Evolutionary conservation across 129 eudicot species (phyloP).

Genomic region (Helianthus annuus): DNA sequence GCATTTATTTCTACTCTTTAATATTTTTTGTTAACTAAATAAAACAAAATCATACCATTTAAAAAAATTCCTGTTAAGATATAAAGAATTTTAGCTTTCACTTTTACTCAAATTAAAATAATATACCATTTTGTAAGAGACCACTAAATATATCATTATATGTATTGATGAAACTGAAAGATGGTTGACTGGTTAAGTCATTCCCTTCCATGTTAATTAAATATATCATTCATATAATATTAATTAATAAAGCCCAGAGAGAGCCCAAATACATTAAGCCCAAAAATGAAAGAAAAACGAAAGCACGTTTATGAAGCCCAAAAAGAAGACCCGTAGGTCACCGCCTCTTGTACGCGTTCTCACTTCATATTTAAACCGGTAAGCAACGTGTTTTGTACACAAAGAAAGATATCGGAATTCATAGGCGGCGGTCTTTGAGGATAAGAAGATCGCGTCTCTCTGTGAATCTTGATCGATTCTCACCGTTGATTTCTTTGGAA

Average conservation of each 20-base stretch:
- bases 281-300: not conserved
- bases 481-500: conserved; percentile 19
- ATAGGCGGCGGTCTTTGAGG: conserved; percentile 18
- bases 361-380: not conserved
- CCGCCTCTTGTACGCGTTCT: not conserved
- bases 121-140: too few species aligned
- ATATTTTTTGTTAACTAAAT: too few species aligned
- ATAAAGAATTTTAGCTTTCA: too few species aligned
- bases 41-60: too few species aligned
- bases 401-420: conserved; percentile 14
- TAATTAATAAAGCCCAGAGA: not conserved
- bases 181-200: too few species aligned
- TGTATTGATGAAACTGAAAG: too few species aligned
- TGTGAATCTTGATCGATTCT: conserved; percentile 15
- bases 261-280: not conserved
- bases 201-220: too few species aligned
- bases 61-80: too few species aligned
- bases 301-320: not conserved
- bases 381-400: conserved; percentile 1
- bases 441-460: not conserved
- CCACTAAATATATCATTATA: too few species aligned
- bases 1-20: too few species aligned
- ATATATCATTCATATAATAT: too few species aligned
- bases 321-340: not conserved
- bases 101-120: too few species aligned